A percentile compares a stretch with the other conserved stretches of the same genome.
Conservation (phyloP, 2,329 filamentous ascomycete species). For the Penicillium concentricum region DNA sequence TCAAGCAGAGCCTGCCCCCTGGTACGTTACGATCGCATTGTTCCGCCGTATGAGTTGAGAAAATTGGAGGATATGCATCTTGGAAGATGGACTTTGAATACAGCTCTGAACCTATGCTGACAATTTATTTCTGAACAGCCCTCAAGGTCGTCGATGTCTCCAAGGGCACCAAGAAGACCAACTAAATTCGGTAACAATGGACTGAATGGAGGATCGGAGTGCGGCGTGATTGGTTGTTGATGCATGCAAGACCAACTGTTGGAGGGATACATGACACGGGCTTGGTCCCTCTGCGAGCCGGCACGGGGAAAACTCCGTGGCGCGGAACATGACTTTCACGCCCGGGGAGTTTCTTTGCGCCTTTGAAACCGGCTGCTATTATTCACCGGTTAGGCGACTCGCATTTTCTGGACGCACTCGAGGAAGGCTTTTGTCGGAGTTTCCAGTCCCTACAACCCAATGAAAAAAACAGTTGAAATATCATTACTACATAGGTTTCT, state of each 20-base stretch:
- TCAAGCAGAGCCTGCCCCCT: conserved; percentile 97
- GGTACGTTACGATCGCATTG: conserved; percentile 61
- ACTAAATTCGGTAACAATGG: conserved; percentile 37
- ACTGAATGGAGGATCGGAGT: conserved; percentile 29
- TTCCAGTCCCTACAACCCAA: conserved; percentile 34
- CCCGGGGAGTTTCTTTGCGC: conserved; percentile 27
- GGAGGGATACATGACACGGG: conserved; percentile 25
- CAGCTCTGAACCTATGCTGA: conserved; percentile 17
- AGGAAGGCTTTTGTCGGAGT: conserved; percentile 32
- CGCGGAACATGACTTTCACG: conserved; percentile 11
- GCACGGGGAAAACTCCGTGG: conserved; percentile 25
- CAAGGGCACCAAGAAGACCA: conserved; percentile 49
- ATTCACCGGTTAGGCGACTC: conserved; percentile 30
- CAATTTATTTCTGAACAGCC: conserved; percentile 29
- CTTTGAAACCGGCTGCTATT: conserved; percentile 24
- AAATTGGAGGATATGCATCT: neutral
- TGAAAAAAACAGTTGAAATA: conserved; percentile 43
- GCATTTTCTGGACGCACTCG: conserved; percentile 30
- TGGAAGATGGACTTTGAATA: neutral
- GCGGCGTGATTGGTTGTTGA: conserved; percentile 26
- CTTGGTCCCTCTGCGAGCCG: conserved; percentile 33
- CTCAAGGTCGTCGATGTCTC: conserved; percentile 47
- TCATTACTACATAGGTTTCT: conserved; percentile 20
- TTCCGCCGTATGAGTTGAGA: neutral
- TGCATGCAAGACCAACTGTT: conserved; percentile 31